A percentile compares a stretch with the other conserved stretches of the same genome.
phyloP scores from a whole-genome alignment of 208 protist species.

The Trypanosoma cruzi region DNA sequence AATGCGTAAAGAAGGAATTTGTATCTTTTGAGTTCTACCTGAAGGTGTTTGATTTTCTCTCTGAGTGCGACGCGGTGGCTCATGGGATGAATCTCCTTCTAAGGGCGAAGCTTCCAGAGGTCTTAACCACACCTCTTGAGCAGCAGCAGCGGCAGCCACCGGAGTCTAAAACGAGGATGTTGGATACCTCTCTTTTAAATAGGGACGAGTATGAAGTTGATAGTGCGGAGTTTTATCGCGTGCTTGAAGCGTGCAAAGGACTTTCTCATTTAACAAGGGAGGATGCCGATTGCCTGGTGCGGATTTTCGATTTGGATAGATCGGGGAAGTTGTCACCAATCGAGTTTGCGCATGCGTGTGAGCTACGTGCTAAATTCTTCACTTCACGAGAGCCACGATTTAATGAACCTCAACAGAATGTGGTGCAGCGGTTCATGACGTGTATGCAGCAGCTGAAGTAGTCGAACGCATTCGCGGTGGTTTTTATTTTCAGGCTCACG shows the following conservation, averaged over 20 bases:
- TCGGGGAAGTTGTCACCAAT: constrained; percentile 58
- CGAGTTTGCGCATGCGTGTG: constrained; percentile 57
- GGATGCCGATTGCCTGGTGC: constrained; percentile 48
- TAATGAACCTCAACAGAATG: constrained; percentile 47
- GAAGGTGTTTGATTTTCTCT: constrained; percentile 70
- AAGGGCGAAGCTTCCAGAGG: constrained; percentile 43
- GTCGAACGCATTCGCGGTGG: background rate
- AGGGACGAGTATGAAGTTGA: constrained; percentile 17
- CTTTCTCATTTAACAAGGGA: constrained; percentile 37
- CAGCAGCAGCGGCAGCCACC: constrained; percentile 5
- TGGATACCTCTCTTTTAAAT: background rate
- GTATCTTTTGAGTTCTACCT: constrained; percentile 70
- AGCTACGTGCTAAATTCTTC: constrained; percentile 35
- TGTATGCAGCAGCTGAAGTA: constrained; percentile 76
- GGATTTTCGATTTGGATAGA: constrained; percentile 54
- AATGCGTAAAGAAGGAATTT: background rate
- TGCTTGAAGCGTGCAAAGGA: constrained; percentile 33
- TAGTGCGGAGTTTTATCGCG: constrained; percentile 55
- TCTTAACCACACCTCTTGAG: constrained; percentile 11
- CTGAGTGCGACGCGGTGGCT: constrained; percentile 48
- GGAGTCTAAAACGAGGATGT: background rate
- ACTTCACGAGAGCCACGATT: constrained; percentile 48
- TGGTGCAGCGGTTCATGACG: constrained; percentile 65
- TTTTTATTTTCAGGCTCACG: background rate
- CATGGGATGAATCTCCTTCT: constrained; percentile 51